Base-by-base conservation (phyloP, 768 basidiomycete species). In the Ramaria sp. region DNA sequence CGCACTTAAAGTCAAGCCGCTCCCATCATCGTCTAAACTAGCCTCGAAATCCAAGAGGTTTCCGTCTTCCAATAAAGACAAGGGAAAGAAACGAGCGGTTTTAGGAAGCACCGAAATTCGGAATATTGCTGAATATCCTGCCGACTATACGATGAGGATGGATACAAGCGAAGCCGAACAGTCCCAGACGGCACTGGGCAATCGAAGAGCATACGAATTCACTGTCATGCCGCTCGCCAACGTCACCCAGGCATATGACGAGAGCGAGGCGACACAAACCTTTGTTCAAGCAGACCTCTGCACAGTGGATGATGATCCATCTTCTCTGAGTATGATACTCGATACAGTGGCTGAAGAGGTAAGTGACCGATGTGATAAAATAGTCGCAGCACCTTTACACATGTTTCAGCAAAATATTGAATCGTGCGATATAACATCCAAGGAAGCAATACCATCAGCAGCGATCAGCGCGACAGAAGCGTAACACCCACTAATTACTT, bases 191-290 rank as follows among this genome's bases (percentile, higher is more conserved):
- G 16, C 53, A 24, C 37, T 48, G 8, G 44, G 44, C 16, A 52
- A 60, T 42, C 52, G 57, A 15, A 53, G 27, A 34, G 59, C 59
- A 15, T 53, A 54, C 24, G 57, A 58, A 10, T 47, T 60, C 18
- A 58, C 59, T 5, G 57, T 60, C 16, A 53, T 50, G 37, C 59
- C 59, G 6, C 49, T 60, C 10, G 59, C 57, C n/a, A 57, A 60
- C 43, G 57, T 60, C 27, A 58, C 57, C 13, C 52, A 50, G 49
- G 59, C 59, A 15, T 60, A 57, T 51, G 53, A 50, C 20, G 53
- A 55, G 45, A 44, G 43, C 34, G 53, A 55, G 20, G 44, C 53
- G 6, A 25, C 27, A 18, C 9, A 27, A 7, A 5, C 25, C 32
- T 5, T 48, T 16, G 28, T 20, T 10, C 48, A 15, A 36, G 34